These are phyloP conservation scores for Durusdinium trenchii DNA, from an alignment of 73 alveolate genomes.

Conservation along the genomic window DNA sequence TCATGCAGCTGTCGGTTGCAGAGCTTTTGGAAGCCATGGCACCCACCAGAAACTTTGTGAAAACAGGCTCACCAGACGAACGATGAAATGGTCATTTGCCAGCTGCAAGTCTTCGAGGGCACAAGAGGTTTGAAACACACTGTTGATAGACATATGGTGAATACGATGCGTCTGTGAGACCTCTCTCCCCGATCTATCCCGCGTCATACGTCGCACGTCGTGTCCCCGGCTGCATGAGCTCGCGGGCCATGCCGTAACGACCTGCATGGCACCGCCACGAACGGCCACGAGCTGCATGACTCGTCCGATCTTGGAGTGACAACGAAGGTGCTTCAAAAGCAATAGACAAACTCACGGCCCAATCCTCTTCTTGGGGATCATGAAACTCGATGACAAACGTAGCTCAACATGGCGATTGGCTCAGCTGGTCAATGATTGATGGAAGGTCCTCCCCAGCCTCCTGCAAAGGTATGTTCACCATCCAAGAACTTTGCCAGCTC, in stretches of 20 bases:
- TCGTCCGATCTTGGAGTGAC: no score
- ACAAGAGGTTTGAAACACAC: no score
- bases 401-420: no score
- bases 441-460: constrained; percentile 9
- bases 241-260: constrained; percentile 95
- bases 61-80: not conserved
- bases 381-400: no score
- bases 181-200: not conserved
- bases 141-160: not conserved
- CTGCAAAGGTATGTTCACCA: constrained; percentile 91
- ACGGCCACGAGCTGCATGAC: not conserved
- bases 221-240: constrained; percentile 76
- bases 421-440: not conserved
- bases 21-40: not conserved
- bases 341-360: no score
- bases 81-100: not conserved
- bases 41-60: not conserved
- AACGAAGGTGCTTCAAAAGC: no score
- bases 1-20: no score
- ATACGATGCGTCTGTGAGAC: not conserved
- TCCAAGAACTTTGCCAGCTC: constrained; percentile 91
- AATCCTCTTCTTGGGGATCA: no score
- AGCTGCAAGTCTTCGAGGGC: no score
- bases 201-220: not conserved
- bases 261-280: not conserved